phyloP scores from a whole-genome alignment of 1,284 basidiomycete species.

The Pyrrhoderma lamaoense region DNA sequence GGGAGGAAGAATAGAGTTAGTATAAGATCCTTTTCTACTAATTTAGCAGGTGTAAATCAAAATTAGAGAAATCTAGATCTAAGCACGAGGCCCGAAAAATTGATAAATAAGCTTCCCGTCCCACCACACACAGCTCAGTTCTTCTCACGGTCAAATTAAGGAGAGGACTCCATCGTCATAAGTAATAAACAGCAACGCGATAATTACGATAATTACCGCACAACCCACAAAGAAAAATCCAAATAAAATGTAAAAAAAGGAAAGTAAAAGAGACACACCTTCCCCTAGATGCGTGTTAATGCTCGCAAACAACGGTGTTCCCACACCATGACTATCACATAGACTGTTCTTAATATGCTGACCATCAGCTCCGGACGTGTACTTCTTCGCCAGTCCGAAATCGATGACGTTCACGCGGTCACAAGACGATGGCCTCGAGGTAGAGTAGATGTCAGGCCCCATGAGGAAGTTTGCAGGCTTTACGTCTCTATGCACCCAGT shows the following conservation, averaged over 20 bases:
- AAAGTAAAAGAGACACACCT: conserved; percentile 4
- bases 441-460: conserved; percentile 45
- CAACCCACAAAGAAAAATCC: too few relatives aligned
- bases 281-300: conserved; percentile 88
- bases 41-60: too few relatives aligned
- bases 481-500: conserved; percentile 86
- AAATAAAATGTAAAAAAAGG: not conserved
- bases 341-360: conserved; percentile 60
- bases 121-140: too few relatives aligned
- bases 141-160: too few relatives aligned
- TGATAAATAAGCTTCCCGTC: too few relatives aligned
- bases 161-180: too few relatives aligned
- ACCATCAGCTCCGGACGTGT: conserved; percentile 80
- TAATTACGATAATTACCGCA: too few relatives aligned
- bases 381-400: conserved; percentile 96
- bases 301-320: conserved; percentile 90
- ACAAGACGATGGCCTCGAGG: conserved; percentile 21
- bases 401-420: conserved; percentile 87
- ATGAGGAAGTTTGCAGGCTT: conserved; percentile 95
- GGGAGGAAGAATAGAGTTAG: too few relatives aligned
- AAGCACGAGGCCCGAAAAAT: too few relatives aligned
- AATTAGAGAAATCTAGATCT: too few relatives aligned
- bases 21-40: too few relatives aligned
- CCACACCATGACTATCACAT: conserved; percentile 74
- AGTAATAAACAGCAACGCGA: too few relatives aligned